Base-by-base conservation (phyloP, 306 rosid genomes). In the Albizia julibrissin region DNA sequence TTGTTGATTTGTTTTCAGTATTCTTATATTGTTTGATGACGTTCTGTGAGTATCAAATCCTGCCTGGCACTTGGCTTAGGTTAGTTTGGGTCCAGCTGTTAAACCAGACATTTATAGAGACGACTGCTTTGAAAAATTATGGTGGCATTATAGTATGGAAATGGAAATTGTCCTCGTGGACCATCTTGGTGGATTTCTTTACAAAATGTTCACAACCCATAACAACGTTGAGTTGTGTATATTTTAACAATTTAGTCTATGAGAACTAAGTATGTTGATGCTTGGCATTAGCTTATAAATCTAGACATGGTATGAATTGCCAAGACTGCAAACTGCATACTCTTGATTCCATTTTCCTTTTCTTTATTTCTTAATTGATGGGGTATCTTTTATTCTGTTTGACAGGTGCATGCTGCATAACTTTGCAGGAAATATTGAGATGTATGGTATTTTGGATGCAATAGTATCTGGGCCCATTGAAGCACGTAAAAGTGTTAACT, bases 351-450 rank as follows among this genome's bases (percentile, higher is more conserved):
- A 44, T 78, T 49, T 22, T 62, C 75, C n/a, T 82, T 34, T 39
- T 79, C 75, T 71, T 19, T 5, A n/a, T 50, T 56, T 47, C 4
- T n/a, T 18, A 18, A 75, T 71, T 78, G 71, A 84, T 37, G 42
- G 40, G 66, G 56, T 34, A 10, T 62, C n/a, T 84, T 81, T 58
- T 62, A 18, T 84, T 82, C 68, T 86, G 74, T 74, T 78, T 34
- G 78, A 58, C 97, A 94, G 96, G 98, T 92, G 98, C 80, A 94
- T 94, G 98, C 91, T 94, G 83, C 98, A 94, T 90, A 94, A 94
- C 79, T 92, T 94, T 82, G 97, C 98, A 37, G 98, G 96, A 87
- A 92, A 94, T 19, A 50, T 89, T 75, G 96, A 92, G 89, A 94
- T 94, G 98, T 92, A 92, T 72, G 98, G 97, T 47, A 72, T 90